Conservation (phyloP, 176 grass and related monocot genomes). For the Triticum monococcum region DNA sequence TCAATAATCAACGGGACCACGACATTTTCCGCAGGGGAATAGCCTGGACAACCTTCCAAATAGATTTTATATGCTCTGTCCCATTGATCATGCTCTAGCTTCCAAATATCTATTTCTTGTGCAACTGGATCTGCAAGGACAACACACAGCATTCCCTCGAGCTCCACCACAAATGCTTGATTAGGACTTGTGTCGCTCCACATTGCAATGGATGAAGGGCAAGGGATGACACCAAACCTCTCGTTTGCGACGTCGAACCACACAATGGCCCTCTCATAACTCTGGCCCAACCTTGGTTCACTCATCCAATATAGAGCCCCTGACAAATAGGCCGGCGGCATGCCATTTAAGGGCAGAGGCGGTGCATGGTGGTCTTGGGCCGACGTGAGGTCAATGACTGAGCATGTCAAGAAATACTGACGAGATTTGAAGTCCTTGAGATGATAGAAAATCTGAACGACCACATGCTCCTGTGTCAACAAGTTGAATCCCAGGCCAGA, state of each 20-base stretch:
- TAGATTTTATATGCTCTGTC: neutral
- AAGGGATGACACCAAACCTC: neutral
- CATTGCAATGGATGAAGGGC: neutral
- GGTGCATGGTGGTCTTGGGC: neutral
- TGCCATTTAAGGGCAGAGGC: conserved; percentile 1
- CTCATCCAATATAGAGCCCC: conserved; percentile 18
- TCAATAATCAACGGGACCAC: neutral
- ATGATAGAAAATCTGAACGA: neutral
- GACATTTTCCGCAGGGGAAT: neutral
- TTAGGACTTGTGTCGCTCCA: neutral
- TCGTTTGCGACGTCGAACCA: neutral
- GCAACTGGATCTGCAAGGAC: conserved; percentile 4
- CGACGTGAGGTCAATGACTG: neutral
- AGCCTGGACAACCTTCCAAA: neutral
- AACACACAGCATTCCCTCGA: neutral
- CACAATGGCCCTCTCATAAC: neutral
- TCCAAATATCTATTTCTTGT: conserved; percentile 7
- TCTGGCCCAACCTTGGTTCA: conserved; percentile 14
- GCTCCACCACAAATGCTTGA: neutral
- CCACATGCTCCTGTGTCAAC: neutral
- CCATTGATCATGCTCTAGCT: neutral
- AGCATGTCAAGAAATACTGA: neutral
- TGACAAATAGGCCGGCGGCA: neutral
- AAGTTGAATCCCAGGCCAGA: conserved; percentile 25
- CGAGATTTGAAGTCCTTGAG: neutral